Percentiles rank a stretch among this genome's conserved stretches.
Conservation (phyloP, 805 yeast genomes). For the Lipomyces yamanashiensis region DNA sequence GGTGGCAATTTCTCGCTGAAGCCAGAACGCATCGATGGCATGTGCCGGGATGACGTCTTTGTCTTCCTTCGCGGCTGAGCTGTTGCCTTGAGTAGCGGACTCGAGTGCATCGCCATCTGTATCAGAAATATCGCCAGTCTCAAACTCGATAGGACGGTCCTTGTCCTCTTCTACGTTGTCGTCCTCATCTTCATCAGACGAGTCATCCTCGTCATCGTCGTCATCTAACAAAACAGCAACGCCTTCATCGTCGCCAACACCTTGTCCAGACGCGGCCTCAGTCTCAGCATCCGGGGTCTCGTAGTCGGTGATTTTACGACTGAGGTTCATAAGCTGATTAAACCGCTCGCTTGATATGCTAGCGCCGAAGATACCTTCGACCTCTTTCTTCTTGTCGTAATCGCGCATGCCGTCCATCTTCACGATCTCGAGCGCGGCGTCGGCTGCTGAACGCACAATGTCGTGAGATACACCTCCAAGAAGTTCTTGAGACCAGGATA, state of each 20-base stretch:
- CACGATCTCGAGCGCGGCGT: conserved; percentile 60
- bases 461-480: conserved; percentile 81
- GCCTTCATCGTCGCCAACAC: conserved; percentile 49
- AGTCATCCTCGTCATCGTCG: conserved; percentile 45
- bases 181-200: conserved; percentile 43
- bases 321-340: conserved; percentile 53
- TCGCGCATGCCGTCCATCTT: conserved; percentile 55
- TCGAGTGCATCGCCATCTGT: conserved; percentile 36
- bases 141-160: conserved; percentile 40
- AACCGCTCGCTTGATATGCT: conserved; percentile 52
- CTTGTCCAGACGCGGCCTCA: conserved; percentile 25
- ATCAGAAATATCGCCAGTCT: conserved; percentile 40
- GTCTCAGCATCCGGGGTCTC: conserved; percentile 37
- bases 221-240: conserved; percentile 53
- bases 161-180: conserved; percentile 41
- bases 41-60: conserved; percentile 44
- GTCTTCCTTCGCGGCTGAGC: conserved; percentile 4
- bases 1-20: conserved; percentile 56
- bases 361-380: conserved; percentile 56
- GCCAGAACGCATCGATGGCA: conserved; percentile 57
- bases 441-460: conserved; percentile 71
- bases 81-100: conserved; percentile 1
- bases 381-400: conserved; percentile 52
- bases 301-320: conserved; percentile 59
- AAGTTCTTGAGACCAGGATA: conserved; percentile 60